Evolutionary conservation across 2,329 filamentous ascomycete genomes (phyloP), one percentile per base, ranked within the genome.

Genomic region (Epichloe festucae): DNA sequence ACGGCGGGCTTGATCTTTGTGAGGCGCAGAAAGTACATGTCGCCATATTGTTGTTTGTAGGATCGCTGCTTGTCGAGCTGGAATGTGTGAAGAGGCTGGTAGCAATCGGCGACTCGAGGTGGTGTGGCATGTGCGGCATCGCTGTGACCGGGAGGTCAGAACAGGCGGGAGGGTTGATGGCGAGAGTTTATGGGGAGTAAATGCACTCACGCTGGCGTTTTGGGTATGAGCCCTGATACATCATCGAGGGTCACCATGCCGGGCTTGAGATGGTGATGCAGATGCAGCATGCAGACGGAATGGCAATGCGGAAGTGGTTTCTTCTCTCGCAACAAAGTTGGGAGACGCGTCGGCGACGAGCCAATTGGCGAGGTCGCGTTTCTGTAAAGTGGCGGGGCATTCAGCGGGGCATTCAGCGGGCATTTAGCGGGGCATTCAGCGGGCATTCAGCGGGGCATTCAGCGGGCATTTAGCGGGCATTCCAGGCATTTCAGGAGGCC

Each of bases 1-100:
- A 95, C 86, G 0, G 80, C 77, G 10, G 89, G 87, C 69, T 91
- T 96, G 65, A 98, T 80, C 68, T 87, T 86, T 39, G 88, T 82
- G 23, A 98, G 77, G 12, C 93, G 86, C 59, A 96, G 67, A 65
- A 96, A 98, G 75, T 98, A 98, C 81, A 97, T 91, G 68, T 98
- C 93, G 56, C 86, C 88, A 77, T 87, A 98, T 70, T 98, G 93
- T 67, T 97, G 93, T 66, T 90, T 77, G 67, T 97, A 98, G 51
- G 89, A 85, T 55, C 77, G 77, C 53, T 77, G 72, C 61, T 77
- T 84, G 23, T 86, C 78, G 10, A 97, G 79, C 47, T 73, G 72
- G 67, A 89, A 97, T 7, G 83, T 85, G 51, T 81, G 71, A 31
- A 94, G 75, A 0, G 91, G 82, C 52, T 81, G 84, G 73, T 96